Conservation (phyloP, 1,139 yeast genomes). For the Pichia sp. region DNA sequence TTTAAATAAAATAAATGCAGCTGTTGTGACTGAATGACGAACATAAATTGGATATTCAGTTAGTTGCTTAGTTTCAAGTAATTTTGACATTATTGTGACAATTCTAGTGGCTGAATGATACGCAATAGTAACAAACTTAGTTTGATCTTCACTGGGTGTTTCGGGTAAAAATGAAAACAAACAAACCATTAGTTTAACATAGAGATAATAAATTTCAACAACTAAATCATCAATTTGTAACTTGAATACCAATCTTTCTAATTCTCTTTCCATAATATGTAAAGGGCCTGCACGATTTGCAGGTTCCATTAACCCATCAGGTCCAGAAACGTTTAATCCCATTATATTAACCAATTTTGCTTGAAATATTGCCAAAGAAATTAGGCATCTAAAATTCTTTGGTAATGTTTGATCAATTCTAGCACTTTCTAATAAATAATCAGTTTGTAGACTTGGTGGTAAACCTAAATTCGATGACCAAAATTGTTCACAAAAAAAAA, state of each 20-base stretch:
- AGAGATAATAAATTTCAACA: constrained; percentile 75
- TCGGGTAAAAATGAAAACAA: constrained; percentile 90
- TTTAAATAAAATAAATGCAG: constrained; percentile 75
- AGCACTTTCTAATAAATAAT: constrained; percentile 75
- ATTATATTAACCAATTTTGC: constrained; percentile 76
- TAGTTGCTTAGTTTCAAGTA: constrained; percentile 61
- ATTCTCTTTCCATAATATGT: constrained; percentile 68
- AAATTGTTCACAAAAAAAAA: constrained; percentile 82
- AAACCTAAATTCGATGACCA: constrained; percentile 86
- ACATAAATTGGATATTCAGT: constrained; percentile 84
- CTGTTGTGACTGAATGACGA: constrained; percentile 76
- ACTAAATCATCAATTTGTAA: constrained; percentile 58
- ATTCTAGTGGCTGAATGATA: constrained; percentile 78
- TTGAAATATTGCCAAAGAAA: constrained; percentile 74
- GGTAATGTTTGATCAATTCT: constrained; percentile 65
- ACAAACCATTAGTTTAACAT: constrained; percentile 76
- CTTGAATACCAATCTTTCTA: constrained; percentile 63
- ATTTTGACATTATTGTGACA: constrained; percentile 67
- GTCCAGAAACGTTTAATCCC: constrained; percentile 84
- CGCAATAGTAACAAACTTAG: constrained; percentile 75
- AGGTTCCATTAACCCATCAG: constrained; percentile 87
- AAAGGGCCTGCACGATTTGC: constrained; percentile 76
- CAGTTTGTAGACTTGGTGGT: constrained; percentile 84
- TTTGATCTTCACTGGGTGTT: constrained; percentile 84
- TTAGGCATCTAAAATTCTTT: constrained; percentile 62